A percentile compares a stretch with the other conserved stretches of the same genome.
phyloP scores from a whole-genome alignment of 176 grass and related monocot species.

The Oryza rufipogon region DNA sequence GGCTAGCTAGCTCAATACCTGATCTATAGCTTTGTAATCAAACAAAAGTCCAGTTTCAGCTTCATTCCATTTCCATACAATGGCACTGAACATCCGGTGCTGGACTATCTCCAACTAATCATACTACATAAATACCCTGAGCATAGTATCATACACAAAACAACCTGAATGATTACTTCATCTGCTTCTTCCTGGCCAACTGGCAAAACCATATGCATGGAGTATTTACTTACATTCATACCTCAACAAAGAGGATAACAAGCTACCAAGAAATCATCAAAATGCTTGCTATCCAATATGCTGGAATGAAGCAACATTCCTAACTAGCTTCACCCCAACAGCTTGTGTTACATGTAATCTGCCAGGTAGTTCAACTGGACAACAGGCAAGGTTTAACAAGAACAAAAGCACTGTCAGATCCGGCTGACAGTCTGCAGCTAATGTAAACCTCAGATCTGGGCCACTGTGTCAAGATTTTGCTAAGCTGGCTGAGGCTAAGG shows the following conservation, averaged over 20 bases:
- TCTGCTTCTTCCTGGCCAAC: background rate
- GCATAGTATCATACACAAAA: background rate
- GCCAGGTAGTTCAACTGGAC: background rate
- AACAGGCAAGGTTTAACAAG: constrained; percentile 27
- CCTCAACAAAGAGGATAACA: background rate
- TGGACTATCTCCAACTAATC: background rate
- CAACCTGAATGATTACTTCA: background rate
- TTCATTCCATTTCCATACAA: constrained; percentile 7
- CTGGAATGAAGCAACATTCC: background rate
- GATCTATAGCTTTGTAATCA: background rate
- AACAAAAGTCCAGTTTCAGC: background rate
- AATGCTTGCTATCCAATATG: background rate
- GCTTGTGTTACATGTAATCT: constrained; percentile 1
- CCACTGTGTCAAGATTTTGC: constrained; percentile 28
- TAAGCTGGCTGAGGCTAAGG: constrained; percentile 3
- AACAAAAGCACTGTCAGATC: constrained; percentile 18
- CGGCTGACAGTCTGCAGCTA: background rate
- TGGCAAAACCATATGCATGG: background rate
- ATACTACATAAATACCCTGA: background rate
- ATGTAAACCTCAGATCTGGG: constrained; percentile 2
- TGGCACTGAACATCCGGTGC: background rate
- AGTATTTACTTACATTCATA: background rate
- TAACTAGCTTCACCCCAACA: background rate
- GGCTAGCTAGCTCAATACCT: background rate
- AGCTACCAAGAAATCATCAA: background rate